Base-by-base conservation (phyloP, 768 basidiomycete genomes). In the Symmetrospora coprosmae region DNA sequence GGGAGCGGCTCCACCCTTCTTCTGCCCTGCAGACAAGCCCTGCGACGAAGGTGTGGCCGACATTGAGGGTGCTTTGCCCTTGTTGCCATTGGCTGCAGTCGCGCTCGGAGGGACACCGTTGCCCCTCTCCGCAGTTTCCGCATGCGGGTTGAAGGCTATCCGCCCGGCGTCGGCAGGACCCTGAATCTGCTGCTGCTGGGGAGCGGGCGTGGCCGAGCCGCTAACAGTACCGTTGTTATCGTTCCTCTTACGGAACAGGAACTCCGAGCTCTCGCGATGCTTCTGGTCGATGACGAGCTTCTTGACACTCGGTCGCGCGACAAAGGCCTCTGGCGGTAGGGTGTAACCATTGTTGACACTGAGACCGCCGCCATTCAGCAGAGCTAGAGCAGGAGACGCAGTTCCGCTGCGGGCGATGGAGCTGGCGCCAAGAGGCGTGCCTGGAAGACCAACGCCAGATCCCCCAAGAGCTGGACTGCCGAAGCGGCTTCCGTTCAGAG, bases 281-380 rank as follows among this genome's bases (percentile, higher is more conserved):
- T 65, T 67, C 48, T 43, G 49, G 47, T 66, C 64, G 35, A 69
- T 67, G 21, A 69, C 65, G 53, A 69, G 66, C 62, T 67, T 69
- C 65, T 69, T 69, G 59, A 69, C 68, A 48, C 63, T 66, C 37
- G 64, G 64, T 14, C 68, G 58, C 8, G 60, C 37, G 28, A 64
- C 63, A 41, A 69, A 69, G 0, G 68, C 68, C 52, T 66, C 59
- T 21, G 68, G 65, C 28, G 48, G 51, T 2, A 67, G 53, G 1
- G 59, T 61, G 11, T 35, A 33, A 41, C 61, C 62, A 2, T 67
- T 63, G 50, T 63, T 65, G n/a, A n/a, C n/a, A n/a, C n/a, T n/a
- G 8, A 69, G 25, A 5, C 65, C 66, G 46, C 61, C 60, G 9
- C 50, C 45, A 33, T 66, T 52, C 1, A 56, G 50, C 2, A 64